Evolutionary conservation across 495 filamentous ascomycete genomes (phyloP).

Genomic region (Podospora pseudocomata): DNA sequence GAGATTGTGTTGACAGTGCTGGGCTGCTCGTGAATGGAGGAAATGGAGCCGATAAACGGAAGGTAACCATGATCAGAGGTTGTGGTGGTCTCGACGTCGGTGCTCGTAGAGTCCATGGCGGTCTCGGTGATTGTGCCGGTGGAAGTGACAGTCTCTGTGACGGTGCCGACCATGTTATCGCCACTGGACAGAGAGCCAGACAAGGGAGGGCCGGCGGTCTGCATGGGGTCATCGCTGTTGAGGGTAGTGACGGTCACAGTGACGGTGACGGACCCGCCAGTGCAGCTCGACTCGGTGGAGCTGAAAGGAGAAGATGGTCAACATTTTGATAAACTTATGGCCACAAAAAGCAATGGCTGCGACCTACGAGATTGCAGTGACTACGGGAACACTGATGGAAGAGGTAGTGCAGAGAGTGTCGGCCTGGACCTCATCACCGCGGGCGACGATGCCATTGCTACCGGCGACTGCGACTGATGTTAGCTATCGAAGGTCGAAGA

Average conservation of each 20-base stretch:
- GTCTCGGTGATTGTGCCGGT: not conserved
- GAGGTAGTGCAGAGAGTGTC: not conserved
- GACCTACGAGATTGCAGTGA: not conserved
- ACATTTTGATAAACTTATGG: not conserved
- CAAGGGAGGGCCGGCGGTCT: not conserved
- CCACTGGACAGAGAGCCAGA: not conserved
- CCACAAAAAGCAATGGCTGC: not conserved
- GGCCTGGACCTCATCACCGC: not conserved
- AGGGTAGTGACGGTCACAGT: constrained; percentile 13
- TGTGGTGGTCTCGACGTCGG: not conserved
- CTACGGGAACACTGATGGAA: not conserved
- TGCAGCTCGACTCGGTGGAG: not conserved
- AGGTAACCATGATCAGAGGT: not conserved
- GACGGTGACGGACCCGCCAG: constrained; percentile 1
- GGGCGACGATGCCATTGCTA: not conserved
- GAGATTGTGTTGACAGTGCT: not conserved
- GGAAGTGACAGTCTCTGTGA: not conserved
- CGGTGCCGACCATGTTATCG: not conserved
- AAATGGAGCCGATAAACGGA: not conserved
- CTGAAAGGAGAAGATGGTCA: not conserved
- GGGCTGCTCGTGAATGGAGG: not conserved
- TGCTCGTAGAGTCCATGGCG: not conserved
- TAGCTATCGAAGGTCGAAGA: not conserved
- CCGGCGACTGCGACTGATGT: not conserved
- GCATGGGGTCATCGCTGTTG: not conserved